Evolutionary conservation across 2,329 filamentous ascomycete genomes (phyloP).

Genomic region (Daldinia sp.): DNA sequence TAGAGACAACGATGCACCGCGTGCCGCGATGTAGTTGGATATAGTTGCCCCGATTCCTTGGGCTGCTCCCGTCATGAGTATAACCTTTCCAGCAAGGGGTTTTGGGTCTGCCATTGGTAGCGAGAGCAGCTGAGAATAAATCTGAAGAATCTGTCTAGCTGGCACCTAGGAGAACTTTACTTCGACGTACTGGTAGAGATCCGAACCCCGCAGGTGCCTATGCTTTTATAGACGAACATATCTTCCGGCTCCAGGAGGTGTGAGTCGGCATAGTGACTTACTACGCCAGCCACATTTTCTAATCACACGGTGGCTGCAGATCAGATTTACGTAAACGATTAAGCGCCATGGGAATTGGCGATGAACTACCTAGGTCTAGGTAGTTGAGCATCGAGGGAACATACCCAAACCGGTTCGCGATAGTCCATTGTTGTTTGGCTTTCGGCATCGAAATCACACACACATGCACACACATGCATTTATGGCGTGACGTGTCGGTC

Average conservation of each 20-base stretch:
- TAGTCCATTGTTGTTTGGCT: neutral
- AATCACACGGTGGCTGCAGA: no score
- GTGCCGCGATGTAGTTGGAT: constrained; percentile 39
- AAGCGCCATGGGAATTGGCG: neutral
- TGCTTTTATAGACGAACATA: neutral
- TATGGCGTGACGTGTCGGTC: neutral
- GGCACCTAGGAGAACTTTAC: neutral
- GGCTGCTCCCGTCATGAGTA: constrained; percentile 42
- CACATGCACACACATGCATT: neutral
- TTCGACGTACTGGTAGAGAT: neutral
- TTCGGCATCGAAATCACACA: neutral
- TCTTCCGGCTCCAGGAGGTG: neutral
- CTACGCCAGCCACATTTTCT: neutral
- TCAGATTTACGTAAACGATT: neutral
- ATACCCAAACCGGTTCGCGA: neutral
- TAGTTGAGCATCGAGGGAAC: neutral
- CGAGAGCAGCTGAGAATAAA: neutral
- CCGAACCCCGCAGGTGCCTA: neutral
- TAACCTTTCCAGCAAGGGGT: constrained; percentile 42
- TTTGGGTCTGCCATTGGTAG: constrained; percentile 38
- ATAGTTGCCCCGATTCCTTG: constrained; percentile 41
- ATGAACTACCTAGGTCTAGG: neutral
- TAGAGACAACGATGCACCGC: constrained; percentile 52
- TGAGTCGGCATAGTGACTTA: neutral
- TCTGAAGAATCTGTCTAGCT: neutral